These are phyloP conservation scores for Neurospora tetrasperma DNA, from an alignment of 495 filamentous ascomycete species.

Conservation along the genomic window DNA sequence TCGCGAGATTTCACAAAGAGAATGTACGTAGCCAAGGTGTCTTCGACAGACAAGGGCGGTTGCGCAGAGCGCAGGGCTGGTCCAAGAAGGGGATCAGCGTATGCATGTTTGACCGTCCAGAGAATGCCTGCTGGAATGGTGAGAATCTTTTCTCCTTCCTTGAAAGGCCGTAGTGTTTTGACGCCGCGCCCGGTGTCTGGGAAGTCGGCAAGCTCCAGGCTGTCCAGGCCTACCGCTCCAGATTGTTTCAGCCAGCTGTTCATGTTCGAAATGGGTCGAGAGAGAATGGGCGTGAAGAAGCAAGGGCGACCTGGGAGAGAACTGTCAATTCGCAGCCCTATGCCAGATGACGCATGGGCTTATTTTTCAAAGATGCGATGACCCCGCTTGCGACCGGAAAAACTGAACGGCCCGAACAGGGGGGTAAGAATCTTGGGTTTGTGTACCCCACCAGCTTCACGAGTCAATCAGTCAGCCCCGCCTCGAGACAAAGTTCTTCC, in stretches of 20 bases:
- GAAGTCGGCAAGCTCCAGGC: constrained; percentile 23
- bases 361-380: too few relatives aligned
- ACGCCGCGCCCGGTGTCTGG: constrained; percentile 20
- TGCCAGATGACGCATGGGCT: too few relatives aligned
- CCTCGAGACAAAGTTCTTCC: too few relatives aligned
- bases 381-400: too few relatives aligned
- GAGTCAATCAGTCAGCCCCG: too few relatives aligned
- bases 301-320: neutral
- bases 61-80: constrained; percentile 18
- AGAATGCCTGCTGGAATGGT: constrained; percentile 19
- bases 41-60: constrained; percentile 23
- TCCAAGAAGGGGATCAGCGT: constrained; percentile 23
- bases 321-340: neutral
- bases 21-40: constrained; percentile 22
- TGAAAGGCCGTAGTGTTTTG: constrained; percentile 18
- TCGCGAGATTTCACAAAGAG: constrained; percentile 24
- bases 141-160: constrained; percentile 23
- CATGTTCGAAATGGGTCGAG: constrained; percentile 10
- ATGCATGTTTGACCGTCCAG: constrained; percentile 25
- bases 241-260: constrained; percentile 17
- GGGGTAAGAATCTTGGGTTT: too few relatives aligned
- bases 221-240: constrained; percentile 19
- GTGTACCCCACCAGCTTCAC: too few relatives aligned
- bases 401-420: too few relatives aligned
- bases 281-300: neutral